Evolutionary conservation across 228 moss, liverwort and hornwort species (phyloP), one percentile per base, ranked within the genome.

Genomic region (Sphagnum fallax): DNA sequence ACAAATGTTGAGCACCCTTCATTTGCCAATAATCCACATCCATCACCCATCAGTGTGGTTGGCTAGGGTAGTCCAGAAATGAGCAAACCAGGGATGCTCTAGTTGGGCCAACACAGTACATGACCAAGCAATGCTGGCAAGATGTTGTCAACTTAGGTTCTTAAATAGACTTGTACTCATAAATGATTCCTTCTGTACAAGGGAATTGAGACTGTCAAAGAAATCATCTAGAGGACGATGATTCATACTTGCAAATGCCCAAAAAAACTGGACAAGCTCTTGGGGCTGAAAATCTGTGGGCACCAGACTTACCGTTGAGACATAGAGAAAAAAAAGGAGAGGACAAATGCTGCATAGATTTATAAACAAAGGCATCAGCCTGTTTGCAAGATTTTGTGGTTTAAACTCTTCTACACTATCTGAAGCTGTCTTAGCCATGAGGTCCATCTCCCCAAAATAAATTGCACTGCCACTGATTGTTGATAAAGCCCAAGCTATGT

Each of bases 111-210:
- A 76, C 52, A 93, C 87, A n/a, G 90, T 87, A 75, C 81, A 81
- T 12, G 98, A 93, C 98, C 98, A 98, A 4, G 92, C 87, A 76
- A 92, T 89, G 75, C 84, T 87, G 16, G 90, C 86, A 50, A 98
- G 83, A 62, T 98, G 84, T 48, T 90, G 89, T 55, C 85, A 78
- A 67, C 79, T 89, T 52, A 83, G 92, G 12, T 68, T 76, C 59
- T 49, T 73, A 60, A 91, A 89, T 57, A 70, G 76, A 16, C 62
- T 5, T 71, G 70, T 47, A 69, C 83, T 18, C 67, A 70, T 55
- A 73, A 66, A 59, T 75, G 64, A 59, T 57, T 65, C 4, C n/a
- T 49, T 12, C 55, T 55, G 1, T 18, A 58, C 62, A 58, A 70
- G 60, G 10, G 4, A 67, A 78, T 93, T 84, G 5, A 98, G 71